Evolutionary conservation across 1,139 yeast genomes (phyloP), one percentile per base, ranked within the genome.

Genomic region (Blastobotrys elegans): DNA sequence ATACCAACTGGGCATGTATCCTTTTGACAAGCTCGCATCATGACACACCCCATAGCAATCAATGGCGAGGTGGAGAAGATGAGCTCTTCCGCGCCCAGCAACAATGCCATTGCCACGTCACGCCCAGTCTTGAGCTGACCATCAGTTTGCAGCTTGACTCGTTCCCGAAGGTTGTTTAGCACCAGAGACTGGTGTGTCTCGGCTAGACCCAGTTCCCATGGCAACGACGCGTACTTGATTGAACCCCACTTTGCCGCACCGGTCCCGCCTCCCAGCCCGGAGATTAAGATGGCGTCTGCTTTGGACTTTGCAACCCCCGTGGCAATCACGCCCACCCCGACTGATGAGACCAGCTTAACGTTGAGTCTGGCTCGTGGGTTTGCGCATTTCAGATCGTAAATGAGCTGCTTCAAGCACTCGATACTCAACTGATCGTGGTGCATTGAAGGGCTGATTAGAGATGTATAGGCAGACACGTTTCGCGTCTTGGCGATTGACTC

Each of bases 181-280:
- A 92, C 98, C 63, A 92, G 76, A 34, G 98, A 92, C 74, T 92
- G 98, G 65, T 92, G 98, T 20, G 97, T 86, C 73, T 92, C 98
- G 49, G 97, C 97, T 58, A 92, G 78, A 65, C 98, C 98, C 59
- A 92, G 77, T 70, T 92, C 98, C 98, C 98, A 92, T 46, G 98
- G 97, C 58, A 92, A 77, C 70, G 97, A 97, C 47, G 98, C 97
- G 65, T 89, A 83, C 68, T 90, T 90, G 67, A 92, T 88, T 63
- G 96, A 92, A 27, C 97, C 90, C 87, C 95, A 87, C 68, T 95
- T 82, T 50, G 97, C 92, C 50, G 97, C 97, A 82, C 98, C 98
- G 53, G 98, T 92, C 75, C 98, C 98, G 79, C 98, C 98, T 69
- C 90, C 97, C 65, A 94, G 97, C 62, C 97, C 97, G 53, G 96